A percentile compares a stretch with the other conserved stretches of the same genome.
Conservation (phyloP, 164 flowering plant species). For the Macadamia integrifolia region DNA sequence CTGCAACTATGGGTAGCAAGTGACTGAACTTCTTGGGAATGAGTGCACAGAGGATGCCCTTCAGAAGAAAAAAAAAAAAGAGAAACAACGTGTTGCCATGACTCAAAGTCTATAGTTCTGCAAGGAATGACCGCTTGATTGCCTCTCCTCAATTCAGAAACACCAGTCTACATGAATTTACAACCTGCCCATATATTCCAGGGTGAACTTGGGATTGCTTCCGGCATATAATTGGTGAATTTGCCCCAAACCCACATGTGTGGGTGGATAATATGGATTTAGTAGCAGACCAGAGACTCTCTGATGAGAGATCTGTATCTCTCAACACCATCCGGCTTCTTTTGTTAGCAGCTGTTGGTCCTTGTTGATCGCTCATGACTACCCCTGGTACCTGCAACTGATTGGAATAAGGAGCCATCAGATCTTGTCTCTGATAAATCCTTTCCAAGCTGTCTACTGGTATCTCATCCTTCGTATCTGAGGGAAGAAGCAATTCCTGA, state of each 20-base stretch:
- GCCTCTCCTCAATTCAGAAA: conserved; percentile 23
- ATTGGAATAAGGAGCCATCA: conserved; percentile 18
- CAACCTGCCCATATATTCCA: conserved; percentile 21
- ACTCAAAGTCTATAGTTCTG: not conserved
- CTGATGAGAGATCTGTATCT: conserved; percentile 24
- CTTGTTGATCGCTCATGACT: conserved; percentile 16
- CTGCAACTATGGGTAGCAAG: conserved; percentile 6
- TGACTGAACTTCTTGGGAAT: not conserved
- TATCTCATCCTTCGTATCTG: conserved; percentile 9
- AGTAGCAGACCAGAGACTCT: conserved; percentile 23
- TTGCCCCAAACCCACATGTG: conserved; percentile 24
- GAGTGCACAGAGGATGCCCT: not conserved
- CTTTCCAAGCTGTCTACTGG: conserved; percentile 14
- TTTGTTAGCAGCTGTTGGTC: conserved; percentile 14
- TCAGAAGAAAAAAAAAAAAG: not conserved
- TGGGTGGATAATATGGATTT: conserved; percentile 22
- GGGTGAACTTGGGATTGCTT: conserved; percentile 27
- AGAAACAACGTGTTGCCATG: not conserved
- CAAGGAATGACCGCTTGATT: not conserved
- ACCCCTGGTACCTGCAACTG: conserved; percentile 19
- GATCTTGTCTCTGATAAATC: conserved; percentile 23
- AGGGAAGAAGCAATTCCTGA: conserved; percentile 2
- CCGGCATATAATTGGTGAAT: conserved; percentile 24
- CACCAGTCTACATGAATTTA: conserved; percentile 29
- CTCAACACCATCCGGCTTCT: conserved; percentile 28